These are phyloP conservation scores for Corymbia calophylla DNA, from an alignment of 441 rosid genomes.

Conservation along the genomic window DNA sequence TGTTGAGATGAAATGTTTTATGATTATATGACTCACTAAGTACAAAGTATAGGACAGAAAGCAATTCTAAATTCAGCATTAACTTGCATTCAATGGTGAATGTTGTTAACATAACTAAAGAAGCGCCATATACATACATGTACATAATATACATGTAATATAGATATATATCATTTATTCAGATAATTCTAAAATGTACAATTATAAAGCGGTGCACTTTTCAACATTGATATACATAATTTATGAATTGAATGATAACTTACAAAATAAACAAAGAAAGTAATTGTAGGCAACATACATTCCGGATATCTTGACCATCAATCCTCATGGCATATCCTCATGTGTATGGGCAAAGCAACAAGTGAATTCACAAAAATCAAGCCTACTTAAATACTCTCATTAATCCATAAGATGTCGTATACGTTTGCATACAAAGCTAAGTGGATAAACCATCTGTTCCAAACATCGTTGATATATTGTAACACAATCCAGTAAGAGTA, in stretches of 20 bases:
- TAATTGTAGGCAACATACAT: background rate
- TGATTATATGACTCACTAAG: background rate
- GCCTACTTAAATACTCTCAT: background rate
- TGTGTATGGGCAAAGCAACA: background rate
- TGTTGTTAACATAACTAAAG: background rate
- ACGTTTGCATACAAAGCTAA: background rate
- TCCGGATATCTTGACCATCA: background rate
- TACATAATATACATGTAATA: background rate
- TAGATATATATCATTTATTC: no score
- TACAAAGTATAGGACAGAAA: background rate
- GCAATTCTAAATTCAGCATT: background rate
- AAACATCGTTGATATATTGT: background rate
- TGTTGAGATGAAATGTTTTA: background rate
- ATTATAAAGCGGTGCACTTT: no score
- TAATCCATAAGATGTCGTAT: background rate
- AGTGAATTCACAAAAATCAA: background rate
- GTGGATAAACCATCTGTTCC: background rate
- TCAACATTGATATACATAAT: no score
- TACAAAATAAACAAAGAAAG: no score
- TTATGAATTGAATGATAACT: no score
- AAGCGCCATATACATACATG: rapidly evolving
- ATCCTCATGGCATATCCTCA: background rate
- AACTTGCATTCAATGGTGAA: background rate
- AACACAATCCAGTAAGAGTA: background rate
- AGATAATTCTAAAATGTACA: no score